phyloP scores from a whole-genome alignment of 768 basidiomycete genomes.

The Podaxis carcinomalis region DNA sequence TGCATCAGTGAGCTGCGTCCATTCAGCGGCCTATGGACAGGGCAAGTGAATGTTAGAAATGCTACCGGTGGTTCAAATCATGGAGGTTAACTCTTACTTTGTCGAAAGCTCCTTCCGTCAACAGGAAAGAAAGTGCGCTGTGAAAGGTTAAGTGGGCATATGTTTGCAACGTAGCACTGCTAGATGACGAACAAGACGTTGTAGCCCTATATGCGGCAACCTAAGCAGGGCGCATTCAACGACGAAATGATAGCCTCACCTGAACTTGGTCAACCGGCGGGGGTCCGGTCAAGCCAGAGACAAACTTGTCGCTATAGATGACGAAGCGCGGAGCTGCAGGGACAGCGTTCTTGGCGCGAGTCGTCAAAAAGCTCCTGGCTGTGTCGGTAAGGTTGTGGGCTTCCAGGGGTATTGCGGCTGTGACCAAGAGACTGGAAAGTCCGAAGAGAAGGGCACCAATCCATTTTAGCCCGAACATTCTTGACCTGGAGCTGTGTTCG shows the following conservation, averaged over 20 bases:
- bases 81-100: slow-evolving; percentile 27
- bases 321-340: slow-evolving; percentile 35
- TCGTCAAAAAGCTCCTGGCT: slow-evolving; percentile 9
- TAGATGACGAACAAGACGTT: slow-evolving; percentile 47
- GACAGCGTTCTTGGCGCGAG: slow-evolving; percentile 11
- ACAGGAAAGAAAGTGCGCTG: slow-evolving; percentile 49
- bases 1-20: slow-evolving; percentile 40
- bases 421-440: neutral
- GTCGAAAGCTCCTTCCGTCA: slow-evolving; percentile 52
- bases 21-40: slow-evolving; percentile 39
- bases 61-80: neutral
- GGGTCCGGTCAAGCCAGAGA: slow-evolving; percentile 8
- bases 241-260: neutral
- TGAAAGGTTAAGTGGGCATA: neutral
- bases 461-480: slow-evolving; percentile 6
- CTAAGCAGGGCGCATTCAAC: neutral
- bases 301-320: slow-evolving; percentile 12
- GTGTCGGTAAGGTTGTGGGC: slow-evolving; percentile 11
- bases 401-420: slow-evolving; percentile 5
- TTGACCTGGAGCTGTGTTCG: neutral
- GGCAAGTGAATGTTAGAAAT: neutral
- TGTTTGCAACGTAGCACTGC: neutral
- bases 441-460: slow-evolving; percentile 2
- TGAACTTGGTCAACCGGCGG: slow-evolving; percentile 1
- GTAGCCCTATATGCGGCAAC: slow-evolving; percentile 36